These are phyloP conservation scores for Arctium minus DNA, from an alignment of 129 eudicot species.

Conservation along the genomic window DNA sequence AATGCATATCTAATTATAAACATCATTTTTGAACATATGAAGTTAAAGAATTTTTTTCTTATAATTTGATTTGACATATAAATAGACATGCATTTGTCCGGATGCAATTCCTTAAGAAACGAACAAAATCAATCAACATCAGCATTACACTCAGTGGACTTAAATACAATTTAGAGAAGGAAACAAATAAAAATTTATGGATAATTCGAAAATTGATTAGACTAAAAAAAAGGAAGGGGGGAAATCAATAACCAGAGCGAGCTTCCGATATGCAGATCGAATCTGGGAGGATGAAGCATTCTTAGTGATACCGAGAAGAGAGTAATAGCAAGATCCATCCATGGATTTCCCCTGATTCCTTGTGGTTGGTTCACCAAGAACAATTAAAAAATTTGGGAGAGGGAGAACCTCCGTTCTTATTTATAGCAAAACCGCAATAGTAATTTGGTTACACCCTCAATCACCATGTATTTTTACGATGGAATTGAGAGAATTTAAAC, in stretches of 20 bases:
- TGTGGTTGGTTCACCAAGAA: not conserved
- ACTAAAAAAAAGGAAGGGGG: not conserved
- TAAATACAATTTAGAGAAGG: not conserved
- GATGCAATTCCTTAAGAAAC: constrained; percentile 81
- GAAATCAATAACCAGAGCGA: constrained; percentile 58
- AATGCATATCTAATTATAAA: no score
- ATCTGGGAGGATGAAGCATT: constrained; percentile 76
- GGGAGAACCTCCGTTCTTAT: not conserved
- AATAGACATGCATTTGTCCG: constrained; percentile 88
- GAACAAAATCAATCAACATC: not conserved
- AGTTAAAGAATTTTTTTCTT: no score
- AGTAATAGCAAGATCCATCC: constrained; percentile 57
- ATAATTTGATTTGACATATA: no score
- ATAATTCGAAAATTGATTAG: no score
- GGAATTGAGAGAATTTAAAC: not conserved
- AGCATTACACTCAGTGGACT: not conserved
- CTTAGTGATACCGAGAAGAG: constrained; percentile 64
- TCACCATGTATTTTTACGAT: constrained; percentile 9
- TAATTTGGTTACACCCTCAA: constrained; percentile 9
- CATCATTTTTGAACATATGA: no score
- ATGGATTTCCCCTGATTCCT: constrained; percentile 66
- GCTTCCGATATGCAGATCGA: constrained; percentile 88
- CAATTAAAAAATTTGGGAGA: constrained; percentile 5
- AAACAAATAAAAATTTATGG: not conserved
- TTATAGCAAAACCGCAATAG: constrained; percentile 3